Evolutionary conservation across 768 basidiomycete genomes (phyloP), one percentile per base, ranked within the genome.

Genomic region (Sutorius australiensis): DNA sequence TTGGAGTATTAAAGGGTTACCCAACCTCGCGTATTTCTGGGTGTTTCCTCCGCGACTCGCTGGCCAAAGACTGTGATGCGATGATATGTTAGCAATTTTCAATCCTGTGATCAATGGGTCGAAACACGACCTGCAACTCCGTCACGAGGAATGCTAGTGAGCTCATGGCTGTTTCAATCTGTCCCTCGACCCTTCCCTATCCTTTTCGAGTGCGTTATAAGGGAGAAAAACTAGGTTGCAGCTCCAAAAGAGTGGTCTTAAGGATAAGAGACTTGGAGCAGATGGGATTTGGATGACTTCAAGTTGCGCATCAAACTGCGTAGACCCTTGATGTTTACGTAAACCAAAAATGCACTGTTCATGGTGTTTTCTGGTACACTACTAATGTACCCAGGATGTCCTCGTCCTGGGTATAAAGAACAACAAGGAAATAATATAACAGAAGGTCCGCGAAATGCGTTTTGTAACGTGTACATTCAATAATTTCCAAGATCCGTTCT

Each of bases 1-100:
- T 37, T 13, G 32, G 31, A 50, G 24, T n/a, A 13, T 3, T 1
- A 5, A 13, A 16, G 5, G 9, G n/a, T 37, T 3, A n/a, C 16
- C 58, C 42, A 67, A 94, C 93, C 82, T 95, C 94, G 65, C 90
- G 87, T 60, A 97, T 91, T 67, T 97, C 94, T 19, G 92, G 91
- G 69, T 95, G 86, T 61, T 89, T 91, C 54, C 94, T 76, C 61
- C 86, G 80, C 24, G 91, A 92, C 75, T 95, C 95, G 62, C 87
- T 90, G 9, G 92, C 83, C 59, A 98, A 72, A 36, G 93, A 88
- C 88, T 93, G 50, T 6, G 9, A 54, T 93, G 50, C 8, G 8
- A 54, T n/a, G 44, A 24, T 21, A 33, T 11, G 24, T 57, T 41
- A 55, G 51, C 17, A 27, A 42, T 59, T 24, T 50, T 54, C 27